Conservation (phyloP, 768 basidiomycete species). For the Multifurca ochricompacta region DNA sequence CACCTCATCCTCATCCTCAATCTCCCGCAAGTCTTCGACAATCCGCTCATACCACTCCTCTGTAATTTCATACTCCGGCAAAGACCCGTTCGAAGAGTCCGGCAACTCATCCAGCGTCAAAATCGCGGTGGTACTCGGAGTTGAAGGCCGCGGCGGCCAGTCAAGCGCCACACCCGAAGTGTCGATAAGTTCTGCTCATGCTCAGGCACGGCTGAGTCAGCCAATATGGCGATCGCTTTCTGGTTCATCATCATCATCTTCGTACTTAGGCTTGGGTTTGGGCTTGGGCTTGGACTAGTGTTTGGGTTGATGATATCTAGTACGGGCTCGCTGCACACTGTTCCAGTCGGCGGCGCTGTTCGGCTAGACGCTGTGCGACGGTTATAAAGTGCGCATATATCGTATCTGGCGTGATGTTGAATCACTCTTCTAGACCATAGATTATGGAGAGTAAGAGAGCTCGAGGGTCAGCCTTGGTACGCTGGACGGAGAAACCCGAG, state of each 20-base stretch:
- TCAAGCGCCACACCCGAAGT: no score
- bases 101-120: conserved; percentile 12
- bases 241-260: background rate
- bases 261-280: background rate
- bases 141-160: background rate
- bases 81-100: background rate
- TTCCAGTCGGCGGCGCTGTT: background rate
- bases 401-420: background rate
- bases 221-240: background rate
- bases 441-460: background rate
- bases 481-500: background rate
- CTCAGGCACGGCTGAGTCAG: background rate
- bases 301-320: no score
- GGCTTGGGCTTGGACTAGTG: background rate
- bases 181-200: no score
- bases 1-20: background rate
- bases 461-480: background rate
- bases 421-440: background rate
- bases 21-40: background rate
- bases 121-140: no score
- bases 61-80: conserved; percentile 12
- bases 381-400: background rate
- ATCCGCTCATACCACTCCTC: conserved; percentile 10
- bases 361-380: background rate
- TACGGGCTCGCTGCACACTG: background rate